Percentiles rank a stretch among this genome's conserved stretches.
These are phyloP conservation scores for Fragosphaeria purpurea DNA, from an alignment of 2,329 filamentous ascomycete genomes.

Conservation along the genomic window DNA sequence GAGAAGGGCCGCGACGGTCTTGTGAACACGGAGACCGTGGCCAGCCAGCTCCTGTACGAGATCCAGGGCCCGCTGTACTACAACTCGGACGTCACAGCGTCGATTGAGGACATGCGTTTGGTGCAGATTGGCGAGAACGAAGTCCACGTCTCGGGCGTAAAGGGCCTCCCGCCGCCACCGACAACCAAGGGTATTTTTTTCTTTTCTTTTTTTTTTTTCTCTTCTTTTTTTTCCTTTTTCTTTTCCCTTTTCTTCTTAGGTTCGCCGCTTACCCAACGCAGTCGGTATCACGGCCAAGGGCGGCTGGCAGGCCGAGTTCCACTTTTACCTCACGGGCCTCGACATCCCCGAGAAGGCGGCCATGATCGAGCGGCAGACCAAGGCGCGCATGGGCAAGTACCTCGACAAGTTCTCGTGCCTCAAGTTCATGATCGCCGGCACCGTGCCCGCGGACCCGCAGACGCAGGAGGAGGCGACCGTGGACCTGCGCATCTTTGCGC, in stretches of 20 bases:
- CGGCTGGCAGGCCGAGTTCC: conserved; percentile 19
- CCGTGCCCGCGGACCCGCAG: conserved; percentile 3
- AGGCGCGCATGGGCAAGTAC: conserved; percentile 16
- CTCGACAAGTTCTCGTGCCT: conserved; percentile 9
- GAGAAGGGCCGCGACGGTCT: conserved; percentile 24
- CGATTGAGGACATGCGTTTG: conserved; percentile 19
- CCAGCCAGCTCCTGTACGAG: conserved; percentile 5
- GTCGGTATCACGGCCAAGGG: conserved; percentile 31
- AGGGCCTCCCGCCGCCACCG: conserved; percentile 32
- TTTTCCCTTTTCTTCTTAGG: no score
- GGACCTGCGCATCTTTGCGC: conserved; percentile 12
- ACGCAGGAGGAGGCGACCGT: conserved; percentile 10
- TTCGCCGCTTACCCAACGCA: not conserved
- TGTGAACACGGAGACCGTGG: conserved; percentile 19
- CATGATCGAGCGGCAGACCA: conserved; percentile 33
- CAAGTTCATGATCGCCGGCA: conserved; percentile 9
- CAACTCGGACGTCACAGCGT: conserved; percentile 36
- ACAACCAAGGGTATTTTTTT: conserved; percentile 30
- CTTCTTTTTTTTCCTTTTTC: not conserved
- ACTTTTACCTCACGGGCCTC: conserved; percentile 18
- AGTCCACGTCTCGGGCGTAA: conserved; percentile 30
- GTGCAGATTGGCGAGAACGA: conserved; percentile 26
- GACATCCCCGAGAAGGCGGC: conserved; percentile 15
- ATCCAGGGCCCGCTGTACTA: conserved; percentile 28
- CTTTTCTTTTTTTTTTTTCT: not conserved